Base-by-base conservation (phyloP, 345 rosid genomes). In the Pistacia atlantica region DNA sequence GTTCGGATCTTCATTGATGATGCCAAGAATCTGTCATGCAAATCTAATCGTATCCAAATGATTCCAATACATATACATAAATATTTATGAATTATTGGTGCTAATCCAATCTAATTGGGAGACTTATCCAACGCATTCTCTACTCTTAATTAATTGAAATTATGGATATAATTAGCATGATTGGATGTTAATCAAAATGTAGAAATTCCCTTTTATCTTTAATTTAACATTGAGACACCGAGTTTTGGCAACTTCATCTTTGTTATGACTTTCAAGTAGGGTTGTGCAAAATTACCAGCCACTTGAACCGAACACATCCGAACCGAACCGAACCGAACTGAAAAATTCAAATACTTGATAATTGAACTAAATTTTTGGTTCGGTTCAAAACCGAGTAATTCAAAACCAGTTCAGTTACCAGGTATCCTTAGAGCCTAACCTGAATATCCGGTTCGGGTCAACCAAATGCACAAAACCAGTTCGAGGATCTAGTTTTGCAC, bases 181-280 rank as follows among this genome's bases (percentile, higher is more conserved):
- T 51, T 51, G 4, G 55, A 51, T 51, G 55, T 51, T 2, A 37
- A 37, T 37, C 38, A 37, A 37, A 37, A 37, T 4, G 38, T 37
- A 37, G 38, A 37, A 37, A 37, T 37, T 37, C 38, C 25, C 25
- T 22, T 22, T 22, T 22, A 22, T 69, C 33, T 74, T 66, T n/a
- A 84, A 75, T 7, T 72, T 45, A 65, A 91, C 91, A 67, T 92
- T 94, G 0, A 69, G 55, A 67, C 98, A 94, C 4, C 89, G 85
- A 79, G 97, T 95, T 75, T 76, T 77, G 7, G 90, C 76, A 20
- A 18, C 52, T 56, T 81, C 82, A 51, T 83, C 71, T 16, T 57
- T 68, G 14, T 75, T 35, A 56, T 64, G 52, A 52, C 71, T 73
- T 67, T 46, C 75, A 22, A 22, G 25, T 22, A 22, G 25, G 25